Conservation (phyloP, 2,329 filamentous ascomycete genomes). For the Xylariales sp. region DNA sequence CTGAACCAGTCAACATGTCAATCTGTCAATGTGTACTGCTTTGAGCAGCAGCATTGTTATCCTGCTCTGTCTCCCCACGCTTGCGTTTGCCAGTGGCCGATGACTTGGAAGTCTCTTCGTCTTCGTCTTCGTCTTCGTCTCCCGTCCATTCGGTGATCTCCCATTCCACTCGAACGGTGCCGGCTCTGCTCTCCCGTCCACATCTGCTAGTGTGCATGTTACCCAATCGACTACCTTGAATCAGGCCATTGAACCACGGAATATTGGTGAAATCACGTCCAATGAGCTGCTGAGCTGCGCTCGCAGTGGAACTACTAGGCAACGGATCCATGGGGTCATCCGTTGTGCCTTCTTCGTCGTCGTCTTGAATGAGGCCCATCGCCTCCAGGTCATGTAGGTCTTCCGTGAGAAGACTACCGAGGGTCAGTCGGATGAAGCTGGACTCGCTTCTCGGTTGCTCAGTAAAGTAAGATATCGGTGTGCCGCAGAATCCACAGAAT, state of each 20-base stretch:
- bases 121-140: conserved; percentile 30
- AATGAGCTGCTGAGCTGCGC: conserved; percentile 25
- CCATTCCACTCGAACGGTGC: conserved; percentile 69
- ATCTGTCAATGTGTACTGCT: conserved; percentile 6
- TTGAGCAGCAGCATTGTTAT: conserved; percentile 11
- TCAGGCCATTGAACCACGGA: conserved; percentile 81
- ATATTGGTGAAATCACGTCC: conserved; percentile 64
- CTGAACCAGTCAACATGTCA: conserved; percentile 2
- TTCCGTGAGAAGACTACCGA: conserved; percentile 70
- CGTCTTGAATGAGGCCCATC: conserved; percentile 63
- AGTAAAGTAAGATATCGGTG: conserved; percentile 77
- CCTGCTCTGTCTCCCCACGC: conserved; percentile 36
- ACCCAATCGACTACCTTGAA: conserved; percentile 70
- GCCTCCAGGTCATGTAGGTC: conserved; percentile 71
- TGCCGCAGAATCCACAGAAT: conserved; percentile 92
- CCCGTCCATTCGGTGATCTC: conserved; percentile 73
- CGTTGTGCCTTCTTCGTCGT: conserved; percentile 22
- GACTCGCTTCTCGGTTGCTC: conserved; percentile 67
- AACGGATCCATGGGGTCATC: conserved; percentile 21
- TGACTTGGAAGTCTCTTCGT: conserved; percentile 30
- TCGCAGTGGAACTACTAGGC: conserved; percentile 25
- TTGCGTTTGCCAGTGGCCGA: conserved; percentile 48
- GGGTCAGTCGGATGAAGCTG: conserved; percentile 73
- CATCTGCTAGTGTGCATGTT: conserved; percentile 60
- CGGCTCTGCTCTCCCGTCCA: conserved; percentile 51